A percentile compares a stretch with the other conserved stretches of the same genome.
Conservation (phyloP, 2,329 filamentous ascomycete genomes). For the Didymella pinodella region DNA sequence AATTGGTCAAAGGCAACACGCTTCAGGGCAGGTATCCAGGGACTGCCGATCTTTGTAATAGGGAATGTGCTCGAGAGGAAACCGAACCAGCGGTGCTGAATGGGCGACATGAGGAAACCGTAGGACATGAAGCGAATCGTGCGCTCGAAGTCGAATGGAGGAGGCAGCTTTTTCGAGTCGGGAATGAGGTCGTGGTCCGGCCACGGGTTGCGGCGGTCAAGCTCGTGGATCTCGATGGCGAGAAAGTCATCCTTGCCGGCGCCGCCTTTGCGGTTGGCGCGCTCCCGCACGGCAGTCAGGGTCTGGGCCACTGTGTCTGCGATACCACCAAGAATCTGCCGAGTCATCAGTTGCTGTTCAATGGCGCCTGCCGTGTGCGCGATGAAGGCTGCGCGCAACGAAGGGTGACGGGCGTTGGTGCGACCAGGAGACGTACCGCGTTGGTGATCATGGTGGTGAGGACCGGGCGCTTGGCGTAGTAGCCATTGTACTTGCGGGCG, state of each 20-base stretch:
- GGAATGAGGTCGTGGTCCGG: slow-evolving; percentile 72
- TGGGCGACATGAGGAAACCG: slow-evolving; percentile 92
- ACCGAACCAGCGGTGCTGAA: slow-evolving; percentile 96
- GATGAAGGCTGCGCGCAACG: background rate
- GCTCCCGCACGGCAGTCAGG: slow-evolving; percentile 81
- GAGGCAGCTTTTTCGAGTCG: slow-evolving; percentile 68
- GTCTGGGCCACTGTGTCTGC: slow-evolving; percentile 96
- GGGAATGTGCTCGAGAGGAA: slow-evolving; percentile 85
- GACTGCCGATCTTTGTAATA: slow-evolving; percentile 73
- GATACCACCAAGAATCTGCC: slow-evolving; percentile 79
- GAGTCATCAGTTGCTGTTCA: slow-evolving; percentile 18
- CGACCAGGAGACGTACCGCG: slow-evolving; percentile 66
- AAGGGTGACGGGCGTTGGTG: background rate
- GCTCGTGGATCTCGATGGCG: slow-evolving; percentile 86
- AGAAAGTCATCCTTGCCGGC: slow-evolving; percentile 72
- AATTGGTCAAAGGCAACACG: slow-evolving; percentile 92
- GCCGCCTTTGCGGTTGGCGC: slow-evolving; percentile 69
- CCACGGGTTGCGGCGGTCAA: slow-evolving; percentile 80
- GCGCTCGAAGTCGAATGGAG: slow-evolving; percentile 94
- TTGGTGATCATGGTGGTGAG: slow-evolving; percentile 99
- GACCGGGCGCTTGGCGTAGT: slow-evolving; percentile 91
- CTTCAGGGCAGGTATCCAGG: slow-evolving; percentile 82
- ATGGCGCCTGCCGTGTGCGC: background rate
- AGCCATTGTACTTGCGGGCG: slow-evolving; percentile 86
- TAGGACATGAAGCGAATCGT: slow-evolving; percentile 96